Conservation (phyloP, 2,329 filamentous ascomycete species). For the Verticillium nonalfalfae region DNA sequence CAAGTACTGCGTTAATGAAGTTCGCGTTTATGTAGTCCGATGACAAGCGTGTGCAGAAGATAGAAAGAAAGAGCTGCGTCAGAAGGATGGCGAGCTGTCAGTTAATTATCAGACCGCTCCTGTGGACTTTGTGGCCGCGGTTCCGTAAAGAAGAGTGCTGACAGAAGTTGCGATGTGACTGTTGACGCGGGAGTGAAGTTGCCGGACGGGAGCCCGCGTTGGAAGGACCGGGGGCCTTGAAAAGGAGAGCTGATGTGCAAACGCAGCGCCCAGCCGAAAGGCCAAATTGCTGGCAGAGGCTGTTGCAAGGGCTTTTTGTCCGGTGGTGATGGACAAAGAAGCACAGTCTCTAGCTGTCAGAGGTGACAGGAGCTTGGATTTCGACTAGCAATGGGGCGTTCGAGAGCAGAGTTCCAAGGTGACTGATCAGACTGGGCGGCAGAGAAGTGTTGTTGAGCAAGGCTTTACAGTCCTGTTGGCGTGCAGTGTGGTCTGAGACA, state of each 20-base stretch:
- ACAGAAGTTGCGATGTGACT: neutral
- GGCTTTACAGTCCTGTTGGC: slow-evolving; percentile 22
- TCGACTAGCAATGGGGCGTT: neutral
- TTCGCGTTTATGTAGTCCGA: neutral
- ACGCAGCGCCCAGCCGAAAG: neutral
- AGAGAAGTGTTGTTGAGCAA: slow-evolving; percentile 8
- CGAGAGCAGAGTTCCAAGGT: neutral
- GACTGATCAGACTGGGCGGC: slow-evolving; percentile 14
- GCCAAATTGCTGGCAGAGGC: neutral
- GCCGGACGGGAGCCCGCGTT: neutral
- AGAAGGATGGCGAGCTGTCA: neutral
- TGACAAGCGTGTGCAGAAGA: neutral
- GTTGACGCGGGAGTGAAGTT: neutral
- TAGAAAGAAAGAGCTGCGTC: neutral
- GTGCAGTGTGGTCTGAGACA: slow-evolving; percentile 24
- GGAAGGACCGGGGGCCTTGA: neutral
- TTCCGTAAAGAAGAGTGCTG: neutral
- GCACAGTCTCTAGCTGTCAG: neutral
- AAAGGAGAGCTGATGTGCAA: neutral
- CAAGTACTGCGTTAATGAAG: slow-evolving; percentile 1
- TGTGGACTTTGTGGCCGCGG: neutral
- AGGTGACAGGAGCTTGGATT: neutral
- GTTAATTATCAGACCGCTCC: neutral
- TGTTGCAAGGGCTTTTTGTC: neutral
- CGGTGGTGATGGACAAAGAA: neutral